phyloP scores from a whole-genome alignment of 2,329 filamentous ascomycete species.

The Colletotrichum limetticola region DNA sequence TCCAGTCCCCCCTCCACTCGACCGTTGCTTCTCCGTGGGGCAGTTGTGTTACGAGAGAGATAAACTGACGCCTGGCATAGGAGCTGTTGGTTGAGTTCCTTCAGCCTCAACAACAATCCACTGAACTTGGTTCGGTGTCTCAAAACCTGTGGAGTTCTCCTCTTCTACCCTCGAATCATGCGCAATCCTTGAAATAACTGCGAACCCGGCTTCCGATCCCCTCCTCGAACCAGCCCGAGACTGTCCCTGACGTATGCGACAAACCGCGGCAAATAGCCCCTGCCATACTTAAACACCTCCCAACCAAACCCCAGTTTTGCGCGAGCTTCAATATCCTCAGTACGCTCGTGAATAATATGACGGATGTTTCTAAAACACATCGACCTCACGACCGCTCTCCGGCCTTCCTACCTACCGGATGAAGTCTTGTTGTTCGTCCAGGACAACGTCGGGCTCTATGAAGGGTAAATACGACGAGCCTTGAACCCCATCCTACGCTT shows the following conservation, averaged over 20 bases:
- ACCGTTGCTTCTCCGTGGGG: conserved; percentile 14
- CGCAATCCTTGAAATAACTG: conserved; percentile 7
- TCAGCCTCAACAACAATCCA: background rate
- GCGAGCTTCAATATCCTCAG: background rate
- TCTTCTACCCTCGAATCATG: conserved; percentile 11
- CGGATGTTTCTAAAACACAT: conserved; percentile 98
- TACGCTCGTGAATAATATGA: conserved; percentile 54
- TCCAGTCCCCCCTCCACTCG: background rate
- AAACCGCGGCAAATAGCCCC: conserved; percentile 7
- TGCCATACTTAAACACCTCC: background rate
- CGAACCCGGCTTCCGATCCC: background rate
- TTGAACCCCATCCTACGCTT: background rate
- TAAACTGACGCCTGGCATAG: conserved; percentile 23
- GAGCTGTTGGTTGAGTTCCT: conserved; percentile 1
- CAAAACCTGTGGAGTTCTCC: background rate
- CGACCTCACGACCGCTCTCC: conserved; percentile 94
- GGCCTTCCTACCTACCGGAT: conserved; percentile 91
- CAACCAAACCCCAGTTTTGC: conserved; percentile 7
- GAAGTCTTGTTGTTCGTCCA: conserved; percentile 96
- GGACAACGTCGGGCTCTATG: conserved; percentile 96
- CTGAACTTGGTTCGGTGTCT: background rate
- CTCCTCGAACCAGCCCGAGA: conserved; percentile 7
- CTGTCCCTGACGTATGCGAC: conserved; percentile 19
- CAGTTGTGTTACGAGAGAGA: conserved; percentile 20
- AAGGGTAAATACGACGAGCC: conserved; percentile 73